Evolutionary conservation across 768 basidiomycete genomes (phyloP).

Genomic region (Cystofilobasidium macerans): DNA sequence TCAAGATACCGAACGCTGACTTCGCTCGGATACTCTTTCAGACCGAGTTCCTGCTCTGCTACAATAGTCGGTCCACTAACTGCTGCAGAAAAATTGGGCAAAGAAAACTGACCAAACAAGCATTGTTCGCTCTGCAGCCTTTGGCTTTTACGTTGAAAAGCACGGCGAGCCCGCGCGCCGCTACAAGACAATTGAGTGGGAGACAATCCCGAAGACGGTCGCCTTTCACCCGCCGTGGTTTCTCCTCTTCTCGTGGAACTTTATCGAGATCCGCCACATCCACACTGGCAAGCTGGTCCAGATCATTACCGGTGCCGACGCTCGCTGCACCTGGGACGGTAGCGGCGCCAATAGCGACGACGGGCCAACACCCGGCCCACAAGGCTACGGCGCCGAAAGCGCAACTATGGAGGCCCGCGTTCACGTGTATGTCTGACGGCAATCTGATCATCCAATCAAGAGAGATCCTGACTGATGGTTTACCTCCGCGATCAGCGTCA

Average conservation of each 20-base stretch:
- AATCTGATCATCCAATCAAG: not conserved
- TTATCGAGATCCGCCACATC: constrained; percentile 77
- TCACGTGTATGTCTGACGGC: constrained; percentile 5
- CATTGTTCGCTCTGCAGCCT: too few species aligned
- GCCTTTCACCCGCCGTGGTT: constrained; percentile 72
- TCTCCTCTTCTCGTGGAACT: constrained; percentile 73
- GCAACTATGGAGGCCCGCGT: constrained; percentile 20
- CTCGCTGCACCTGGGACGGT: constrained; percentile 85
- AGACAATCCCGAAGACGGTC: constrained; percentile 76
- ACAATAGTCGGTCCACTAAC: constrained; percentile 52
- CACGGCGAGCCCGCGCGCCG: constrained; percentile 73
- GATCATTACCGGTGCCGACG: constrained; percentile 53
- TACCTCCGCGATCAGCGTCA: not conserved
- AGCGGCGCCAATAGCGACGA: constrained; percentile 9
- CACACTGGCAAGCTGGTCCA: constrained; percentile 37
- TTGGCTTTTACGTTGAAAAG: constrained; percentile 82
- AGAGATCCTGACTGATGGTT: not conserved
- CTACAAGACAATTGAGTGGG: constrained; percentile 76
- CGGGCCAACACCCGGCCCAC: constrained; percentile 11
- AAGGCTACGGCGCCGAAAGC: constrained; percentile 19
- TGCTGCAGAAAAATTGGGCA: too few species aligned
- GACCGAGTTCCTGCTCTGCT: constrained; percentile 79
- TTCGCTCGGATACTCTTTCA: not conserved
- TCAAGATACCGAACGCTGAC: not conserved
- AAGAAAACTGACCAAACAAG: too few species aligned